Evolutionary conservation across 148 eudicot species (phyloP).

Genomic region (Cornus kousa): DNA sequence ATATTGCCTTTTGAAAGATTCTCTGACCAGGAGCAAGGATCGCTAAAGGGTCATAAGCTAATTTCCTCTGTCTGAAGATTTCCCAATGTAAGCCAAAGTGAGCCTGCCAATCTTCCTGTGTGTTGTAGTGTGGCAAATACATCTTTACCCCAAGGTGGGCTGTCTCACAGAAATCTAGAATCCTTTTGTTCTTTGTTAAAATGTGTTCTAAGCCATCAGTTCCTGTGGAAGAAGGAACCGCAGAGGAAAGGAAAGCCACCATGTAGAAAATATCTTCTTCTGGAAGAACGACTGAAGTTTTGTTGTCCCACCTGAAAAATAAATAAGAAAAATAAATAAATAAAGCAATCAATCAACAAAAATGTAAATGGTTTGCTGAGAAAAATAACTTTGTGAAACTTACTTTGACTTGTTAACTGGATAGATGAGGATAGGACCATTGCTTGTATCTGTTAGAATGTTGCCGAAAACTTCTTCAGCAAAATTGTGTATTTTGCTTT

Average conservation of each 20-base stretch:
- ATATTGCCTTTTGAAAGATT: conserved; percentile 61
- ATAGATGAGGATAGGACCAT: conserved; percentile 79
- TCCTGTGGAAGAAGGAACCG: conserved; percentile 56
- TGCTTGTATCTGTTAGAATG: conserved; percentile 58
- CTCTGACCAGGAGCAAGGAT: conserved; percentile 89
- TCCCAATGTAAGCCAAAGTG: conserved; percentile 84
- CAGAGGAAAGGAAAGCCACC: conserved; percentile 69
- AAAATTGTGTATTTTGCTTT: conserved; percentile 55
- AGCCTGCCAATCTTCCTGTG: conserved; percentile 58
- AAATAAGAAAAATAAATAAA: neutral
- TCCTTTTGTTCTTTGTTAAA: conserved; percentile 44
- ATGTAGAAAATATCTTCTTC: conserved; percentile 73
- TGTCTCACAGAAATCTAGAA: conserved; percentile 52
- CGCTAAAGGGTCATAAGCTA: conserved; percentile 76
- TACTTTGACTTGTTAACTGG: conserved; percentile 73
- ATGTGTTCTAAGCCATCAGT: conserved; percentile 50
- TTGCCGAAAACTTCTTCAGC: conserved; percentile 63
- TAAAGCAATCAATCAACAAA: neutral
- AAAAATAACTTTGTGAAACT: neutral
- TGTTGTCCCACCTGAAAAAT: conserved; percentile 65
- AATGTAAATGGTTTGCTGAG: neutral
- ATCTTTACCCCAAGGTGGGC: conserved; percentile 62
- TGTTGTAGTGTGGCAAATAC: conserved; percentile 66
- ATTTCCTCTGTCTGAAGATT: conserved; percentile 53
- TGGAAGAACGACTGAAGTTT: conserved; percentile 69